A percentile compares a stretch with the other conserved stretches of the same genome.
phyloP scores from a whole-genome alignment of 176 grass and related monocot genomes.

The Puya raimondii region DNA sequence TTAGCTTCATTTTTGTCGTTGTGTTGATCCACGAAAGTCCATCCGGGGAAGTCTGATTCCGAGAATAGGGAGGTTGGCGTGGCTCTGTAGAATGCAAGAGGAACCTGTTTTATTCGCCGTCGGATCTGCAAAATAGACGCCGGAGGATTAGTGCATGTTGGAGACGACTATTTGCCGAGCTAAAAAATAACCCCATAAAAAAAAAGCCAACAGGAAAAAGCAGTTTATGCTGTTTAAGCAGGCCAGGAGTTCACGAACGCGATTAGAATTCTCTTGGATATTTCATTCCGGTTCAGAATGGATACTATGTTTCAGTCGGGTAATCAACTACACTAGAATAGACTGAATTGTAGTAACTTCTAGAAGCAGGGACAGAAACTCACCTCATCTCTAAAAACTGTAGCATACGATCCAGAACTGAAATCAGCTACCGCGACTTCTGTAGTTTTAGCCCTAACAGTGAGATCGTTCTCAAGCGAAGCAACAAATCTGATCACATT shows the following conservation, averaged over 20 bases:
- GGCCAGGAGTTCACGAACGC: not conserved
- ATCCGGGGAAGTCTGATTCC: slow-evolving; percentile 79
- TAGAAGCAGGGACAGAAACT: not conserved
- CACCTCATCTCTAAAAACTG: slow-evolving; percentile 91
- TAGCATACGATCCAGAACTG: slow-evolving; percentile 83
- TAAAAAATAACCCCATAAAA: not conserved
- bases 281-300: too few relatives aligned
- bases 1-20: slow-evolving; percentile 19
- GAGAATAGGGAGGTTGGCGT: slow-evolving; percentile 58
- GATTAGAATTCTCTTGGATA: not conserved
- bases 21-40: slow-evolving; percentile 34
- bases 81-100: slow-evolving; percentile 83
- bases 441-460: slow-evolving; percentile 77
- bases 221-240: not conserved
- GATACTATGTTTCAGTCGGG: too few relatives aligned
- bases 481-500: slow-evolving; percentile 55
- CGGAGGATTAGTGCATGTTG: slow-evolving; percentile 11
- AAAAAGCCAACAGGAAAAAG: not conserved
- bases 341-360: too few relatives aligned
- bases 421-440: slow-evolving; percentile 86
- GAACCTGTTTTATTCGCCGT: slow-evolving; percentile 85
- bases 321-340: too few relatives aligned
- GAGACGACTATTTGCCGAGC: not conserved
- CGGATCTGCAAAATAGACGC: slow-evolving; percentile 54
- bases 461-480: slow-evolving; percentile 88